Base-by-base conservation (phyloP, 345 rosid species). In the Trapa incisa region DNA sequence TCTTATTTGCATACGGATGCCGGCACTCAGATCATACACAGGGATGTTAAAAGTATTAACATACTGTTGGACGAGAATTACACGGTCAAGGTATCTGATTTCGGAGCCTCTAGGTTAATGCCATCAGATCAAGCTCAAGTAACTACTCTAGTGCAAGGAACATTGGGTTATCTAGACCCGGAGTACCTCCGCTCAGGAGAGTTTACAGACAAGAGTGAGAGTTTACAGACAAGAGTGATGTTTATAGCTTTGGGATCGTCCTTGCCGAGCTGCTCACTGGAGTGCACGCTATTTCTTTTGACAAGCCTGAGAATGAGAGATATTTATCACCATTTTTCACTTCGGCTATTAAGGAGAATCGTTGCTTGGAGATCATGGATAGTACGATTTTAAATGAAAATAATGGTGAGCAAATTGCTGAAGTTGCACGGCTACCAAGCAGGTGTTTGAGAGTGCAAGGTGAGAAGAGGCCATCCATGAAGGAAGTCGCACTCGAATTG, bases 141-240 rank as follows among this genome's bases (percentile, higher is more conserved):
- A 70, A 72, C 81, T 14, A 83, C 83, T 8, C 47, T 79, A 81
- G 79, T 80, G 5, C 82, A 82, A 36, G 84, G 86, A 45, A 82
- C 84, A n/a, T 53, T 80, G 39, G 85, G 86, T 1, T 82, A 82
- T 47, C 42, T 82, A 58, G 86, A 82, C 73, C 86, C 83, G 14
- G 86, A 82, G 38, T 82, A 82, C 74, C 69, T 73, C 45, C 75
- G 47, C 2, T 70, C 81, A 0, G 66, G 74, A 53, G 67, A 68
- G n/a, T 74, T 68, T 3, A 81, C 80, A 0, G 73, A 73, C 47
- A 81, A 80, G 63, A 83, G 87, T 0, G 83, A 83, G n/a, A n/a
- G n/a, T n/a, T n/a, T n/a, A n/a, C n/a, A n/a, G n/a, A n/a, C n/a
- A n/a, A n/a, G n/a, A n/a, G n/a, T n/a, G n/a, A n/a, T 76, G 87